These are phyloP conservation scores for Trichoderma sp. DNA, from an alignment of 2,329 filamentous ascomycete species.

Conservation along the genomic window DNA sequence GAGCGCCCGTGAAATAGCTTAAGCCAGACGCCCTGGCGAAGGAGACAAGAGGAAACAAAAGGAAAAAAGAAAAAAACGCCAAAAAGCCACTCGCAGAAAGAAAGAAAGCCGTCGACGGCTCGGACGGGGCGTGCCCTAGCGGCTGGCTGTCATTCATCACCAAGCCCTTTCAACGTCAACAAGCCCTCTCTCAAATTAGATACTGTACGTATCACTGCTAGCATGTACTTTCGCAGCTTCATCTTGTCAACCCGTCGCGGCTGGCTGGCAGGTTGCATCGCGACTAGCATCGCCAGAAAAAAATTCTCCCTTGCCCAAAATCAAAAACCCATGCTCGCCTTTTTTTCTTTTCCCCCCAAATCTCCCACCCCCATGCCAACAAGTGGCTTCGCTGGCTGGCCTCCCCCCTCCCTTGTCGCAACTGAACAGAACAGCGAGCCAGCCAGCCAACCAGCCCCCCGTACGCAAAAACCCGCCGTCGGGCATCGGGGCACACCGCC, in stretches of 20 bases:
- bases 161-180: not conserved
- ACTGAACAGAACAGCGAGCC: too few species aligned
- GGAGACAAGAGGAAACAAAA: too few species aligned
- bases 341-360: not conserved
- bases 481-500: constrained; percentile 29
- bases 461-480: constrained; percentile 1
- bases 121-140: constrained; percentile 7
- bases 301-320: too few species aligned
- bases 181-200: too few species aligned
- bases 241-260: too few species aligned
- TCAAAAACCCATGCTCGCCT: too few species aligned
- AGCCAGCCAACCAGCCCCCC: too few species aligned
- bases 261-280: too few species aligned
- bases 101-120: not conserved
- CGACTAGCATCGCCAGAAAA: not conserved
- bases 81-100: not conserved
- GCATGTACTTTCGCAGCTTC: too few species aligned
- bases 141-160: not conserved
- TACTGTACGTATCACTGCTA: too few species aligned
- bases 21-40: not conserved
- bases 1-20: not conserved
- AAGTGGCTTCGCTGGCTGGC: too few species aligned
- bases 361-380: not conserved
- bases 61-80: too few species aligned
- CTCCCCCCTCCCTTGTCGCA: not conserved